Percentiles rank a stretch among this genome's conserved stretches.
Conservation (phyloP, 2,329 filamentous ascomycete genomes). For the Lecanicillium sp. region DNA sequence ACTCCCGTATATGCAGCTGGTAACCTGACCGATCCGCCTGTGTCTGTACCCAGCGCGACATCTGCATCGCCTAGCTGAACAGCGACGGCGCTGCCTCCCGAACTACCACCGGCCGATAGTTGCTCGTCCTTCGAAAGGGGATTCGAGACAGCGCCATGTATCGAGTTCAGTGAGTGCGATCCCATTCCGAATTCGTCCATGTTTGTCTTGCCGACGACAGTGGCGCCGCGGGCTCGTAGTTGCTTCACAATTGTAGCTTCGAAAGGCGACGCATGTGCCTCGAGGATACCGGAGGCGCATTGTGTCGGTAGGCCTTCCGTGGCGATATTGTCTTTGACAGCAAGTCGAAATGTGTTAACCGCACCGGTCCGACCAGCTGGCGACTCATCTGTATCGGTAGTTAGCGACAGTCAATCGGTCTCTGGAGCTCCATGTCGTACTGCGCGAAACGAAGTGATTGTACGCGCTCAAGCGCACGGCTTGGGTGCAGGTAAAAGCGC, state of each 20-base stretch:
- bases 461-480: constrained; percentile 23
- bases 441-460: constrained; percentile 31
- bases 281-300: constrained; percentile 72
- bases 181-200: constrained; percentile 98
- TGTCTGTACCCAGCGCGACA: constrained; percentile 82
- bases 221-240: constrained; percentile 56
- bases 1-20: constrained; percentile 82
- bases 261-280: constrained; percentile 67
- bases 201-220: constrained; percentile 75
- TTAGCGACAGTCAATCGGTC: not conserved
- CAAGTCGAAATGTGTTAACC: constrained; percentile 38
- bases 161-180: constrained; percentile 69
- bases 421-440: constrained; percentile 16
- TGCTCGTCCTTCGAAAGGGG: constrained; percentile 30
- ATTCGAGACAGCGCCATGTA: constrained; percentile 59
- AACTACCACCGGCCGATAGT: constrained; percentile 78
- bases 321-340: constrained; percentile 74
- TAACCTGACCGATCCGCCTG: constrained; percentile 79
- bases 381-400: not conserved
- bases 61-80: constrained; percentile 57
- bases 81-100: constrained; percentile 85
- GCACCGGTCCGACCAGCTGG: not conserved
- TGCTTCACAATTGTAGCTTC: constrained; percentile 73
- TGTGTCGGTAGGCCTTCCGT: constrained; percentile 64
- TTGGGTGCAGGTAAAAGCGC: constrained; percentile 1